phyloP scores from a whole-genome alignment of 2,329 filamentous ascomycete genomes.

The Incumbomyces lentus region DNA sequence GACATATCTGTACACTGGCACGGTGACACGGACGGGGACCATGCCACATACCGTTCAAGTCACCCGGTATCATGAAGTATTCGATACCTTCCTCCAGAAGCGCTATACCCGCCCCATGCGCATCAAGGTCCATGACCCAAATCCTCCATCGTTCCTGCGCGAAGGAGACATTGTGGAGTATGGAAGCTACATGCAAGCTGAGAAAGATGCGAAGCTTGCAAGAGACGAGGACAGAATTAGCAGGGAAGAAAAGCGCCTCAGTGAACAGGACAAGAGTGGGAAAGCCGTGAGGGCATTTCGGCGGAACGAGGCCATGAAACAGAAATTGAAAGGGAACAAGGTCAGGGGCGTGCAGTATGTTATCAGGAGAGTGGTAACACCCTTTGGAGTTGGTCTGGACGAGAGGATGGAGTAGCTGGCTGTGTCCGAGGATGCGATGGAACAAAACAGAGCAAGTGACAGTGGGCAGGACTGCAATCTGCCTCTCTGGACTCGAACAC shows the following conservation, averaged over 20 bases:
- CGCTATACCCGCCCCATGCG: slow-evolving; percentile 13
- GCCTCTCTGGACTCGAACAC: no score
- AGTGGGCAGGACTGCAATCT: slow-evolving; percentile 1
- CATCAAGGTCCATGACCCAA: slow-evolving; percentile 18
- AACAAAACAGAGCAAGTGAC: background rate
- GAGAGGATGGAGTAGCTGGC: slow-evolving; percentile 3
- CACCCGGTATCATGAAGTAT: slow-evolving; percentile 9
- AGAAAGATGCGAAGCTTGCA: slow-evolving; percentile 8
- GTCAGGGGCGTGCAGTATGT: slow-evolving; percentile 11
- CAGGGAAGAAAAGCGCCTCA: background rate
- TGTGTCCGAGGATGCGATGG: background rate
- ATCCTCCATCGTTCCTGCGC: slow-evolving; percentile 10
- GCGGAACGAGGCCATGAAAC: slow-evolving; percentile 6
- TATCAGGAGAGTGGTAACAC: slow-evolving; percentile 15
- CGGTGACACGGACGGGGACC: slow-evolving; percentile 6
- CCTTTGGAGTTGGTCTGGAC: slow-evolving; percentile 15
- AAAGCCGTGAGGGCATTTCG: slow-evolving; percentile 1
- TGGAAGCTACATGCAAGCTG: slow-evolving; percentile 11
- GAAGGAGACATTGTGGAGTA: slow-evolving; percentile 19
- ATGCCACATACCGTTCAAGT: slow-evolving; percentile 6
- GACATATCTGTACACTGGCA: slow-evolving; percentile 6
- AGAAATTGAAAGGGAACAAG: slow-evolving; percentile 1
- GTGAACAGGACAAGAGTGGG: background rate
- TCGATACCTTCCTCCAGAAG: slow-evolving; percentile 16
- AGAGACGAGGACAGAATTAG: background rate